phyloP scores from a whole-genome alignment of 257 asterid genomes.

The Pogostemon cablin region DNA sequence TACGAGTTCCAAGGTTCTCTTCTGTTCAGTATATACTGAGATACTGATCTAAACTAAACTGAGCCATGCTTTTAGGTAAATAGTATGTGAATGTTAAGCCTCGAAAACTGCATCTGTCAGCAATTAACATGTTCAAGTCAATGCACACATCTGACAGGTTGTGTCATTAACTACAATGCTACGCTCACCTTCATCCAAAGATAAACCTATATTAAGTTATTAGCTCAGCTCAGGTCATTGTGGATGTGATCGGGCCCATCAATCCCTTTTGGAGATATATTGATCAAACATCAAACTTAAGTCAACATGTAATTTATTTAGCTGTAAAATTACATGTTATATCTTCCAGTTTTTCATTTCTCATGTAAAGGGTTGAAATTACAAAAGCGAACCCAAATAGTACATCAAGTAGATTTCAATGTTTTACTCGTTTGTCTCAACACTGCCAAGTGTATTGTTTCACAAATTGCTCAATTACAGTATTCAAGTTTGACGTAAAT shows the following conservation, averaged over 20 bases:
- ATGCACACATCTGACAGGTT: not conserved
- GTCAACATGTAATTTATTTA: not conserved
- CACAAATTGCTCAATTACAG: not conserved
- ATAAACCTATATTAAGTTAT: not conserved
- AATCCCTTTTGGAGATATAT: constrained; percentile 13
- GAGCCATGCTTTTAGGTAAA: not conserved
- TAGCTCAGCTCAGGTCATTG: not conserved
- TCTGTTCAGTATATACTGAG: not conserved
- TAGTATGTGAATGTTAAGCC: not conserved
- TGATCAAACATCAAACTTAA: not conserved
- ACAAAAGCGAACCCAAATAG: not conserved
- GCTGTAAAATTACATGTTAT: not conserved
- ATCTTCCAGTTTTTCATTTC: not conserved
- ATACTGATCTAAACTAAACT: not conserved
- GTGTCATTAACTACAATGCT: constrained; percentile 1
- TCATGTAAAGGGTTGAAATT: not conserved
- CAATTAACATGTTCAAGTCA: not conserved
- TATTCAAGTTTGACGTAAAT: constrained; percentile 1
- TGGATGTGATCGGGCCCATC: not conserved
- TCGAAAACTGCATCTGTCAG: constrained; percentile 8
- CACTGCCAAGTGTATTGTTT: not conserved
- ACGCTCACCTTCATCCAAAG: not conserved
- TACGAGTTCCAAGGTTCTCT: not conserved
- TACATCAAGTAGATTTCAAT: constrained; percentile 15
- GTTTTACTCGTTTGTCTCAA: not conserved